Percentiles rank a stretch among this genome's conserved stretches.
Conservation (phyloP, 257 asterid species). For the Pogostemon cablin region DNA sequence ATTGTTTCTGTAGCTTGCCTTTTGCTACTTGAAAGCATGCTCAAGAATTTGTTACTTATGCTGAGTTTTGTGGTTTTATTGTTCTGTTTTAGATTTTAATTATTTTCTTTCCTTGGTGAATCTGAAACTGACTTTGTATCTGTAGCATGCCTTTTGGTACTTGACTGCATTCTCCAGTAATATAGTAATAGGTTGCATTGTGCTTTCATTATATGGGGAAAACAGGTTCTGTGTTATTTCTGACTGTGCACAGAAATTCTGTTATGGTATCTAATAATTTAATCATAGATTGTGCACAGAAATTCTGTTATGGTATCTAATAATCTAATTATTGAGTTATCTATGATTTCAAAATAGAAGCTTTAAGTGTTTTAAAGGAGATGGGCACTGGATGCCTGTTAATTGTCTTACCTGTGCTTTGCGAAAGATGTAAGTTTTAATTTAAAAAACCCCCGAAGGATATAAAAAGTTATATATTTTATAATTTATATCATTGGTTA, state of each 20-base stretch:
- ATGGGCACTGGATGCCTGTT: not conserved
- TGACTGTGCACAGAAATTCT: constrained; percentile 7
- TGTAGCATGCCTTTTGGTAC: no score
- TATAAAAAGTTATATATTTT: not conserved
- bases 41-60: not conserved
- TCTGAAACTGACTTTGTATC: no score
- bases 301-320: not conserved
- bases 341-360: not conserved
- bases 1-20: constrained; percentile 14
- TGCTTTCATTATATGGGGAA: not conserved
- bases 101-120: no score
- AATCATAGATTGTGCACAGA: not conserved
- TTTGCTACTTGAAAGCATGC: not conserved
- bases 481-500: not conserved
- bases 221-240: not conserved
- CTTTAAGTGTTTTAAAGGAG: not conserved
- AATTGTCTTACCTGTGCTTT: not conserved
- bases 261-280: not conserved
- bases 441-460: not conserved
- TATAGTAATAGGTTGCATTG: no score
- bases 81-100: no score
- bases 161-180: no score
- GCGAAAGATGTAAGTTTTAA: not conserved
- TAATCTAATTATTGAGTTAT: not conserved
- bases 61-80: no score